Percentiles rank a stretch among this genome's conserved stretches.
These are phyloP conservation scores for Raphidocelis subcapitata DNA, from an alignment of 139 green algal species.

Conservation along the genomic window DNA sequence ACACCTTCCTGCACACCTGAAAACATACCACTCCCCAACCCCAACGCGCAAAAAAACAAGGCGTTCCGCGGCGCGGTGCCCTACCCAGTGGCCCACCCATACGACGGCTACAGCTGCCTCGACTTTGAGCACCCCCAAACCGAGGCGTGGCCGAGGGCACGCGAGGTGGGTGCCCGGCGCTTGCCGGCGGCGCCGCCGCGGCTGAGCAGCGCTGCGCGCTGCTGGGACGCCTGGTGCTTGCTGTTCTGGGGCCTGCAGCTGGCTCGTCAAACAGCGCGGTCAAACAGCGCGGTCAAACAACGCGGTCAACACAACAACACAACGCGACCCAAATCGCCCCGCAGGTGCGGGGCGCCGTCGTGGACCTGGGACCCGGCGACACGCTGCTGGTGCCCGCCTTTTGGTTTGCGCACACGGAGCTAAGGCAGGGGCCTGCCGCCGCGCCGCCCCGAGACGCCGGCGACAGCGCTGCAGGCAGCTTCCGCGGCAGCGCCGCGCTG, in stretches of 20 bases:
- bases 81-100: conserved; percentile 73
- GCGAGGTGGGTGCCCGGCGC: not conserved
- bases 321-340: no score
- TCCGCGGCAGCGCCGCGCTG: not conserved
- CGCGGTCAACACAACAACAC: no score
- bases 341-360: conserved; percentile 6
- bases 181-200: no score
- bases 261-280: no score
- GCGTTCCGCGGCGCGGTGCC: conserved; percentile 66
- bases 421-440: not conserved
- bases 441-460: no score
- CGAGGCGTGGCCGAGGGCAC: conserved; percentile 14
- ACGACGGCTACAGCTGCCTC: conserved; percentile 74
- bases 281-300: no score
- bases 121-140: conserved; percentile 59
- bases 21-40: no score
- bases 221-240: no score
- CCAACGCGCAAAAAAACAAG: no score
- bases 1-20: no score
- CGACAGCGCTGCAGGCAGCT: not conserved
- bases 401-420: conserved; percentile 37
- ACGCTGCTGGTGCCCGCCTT: conserved; percentile 30
- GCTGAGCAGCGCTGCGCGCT: no score
- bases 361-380: conserved; percentile 28
- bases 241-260: no score